Evolutionary conservation across 176 grass and related monocot species (phyloP).

Genomic region (Triticum timopheevii): DNA sequence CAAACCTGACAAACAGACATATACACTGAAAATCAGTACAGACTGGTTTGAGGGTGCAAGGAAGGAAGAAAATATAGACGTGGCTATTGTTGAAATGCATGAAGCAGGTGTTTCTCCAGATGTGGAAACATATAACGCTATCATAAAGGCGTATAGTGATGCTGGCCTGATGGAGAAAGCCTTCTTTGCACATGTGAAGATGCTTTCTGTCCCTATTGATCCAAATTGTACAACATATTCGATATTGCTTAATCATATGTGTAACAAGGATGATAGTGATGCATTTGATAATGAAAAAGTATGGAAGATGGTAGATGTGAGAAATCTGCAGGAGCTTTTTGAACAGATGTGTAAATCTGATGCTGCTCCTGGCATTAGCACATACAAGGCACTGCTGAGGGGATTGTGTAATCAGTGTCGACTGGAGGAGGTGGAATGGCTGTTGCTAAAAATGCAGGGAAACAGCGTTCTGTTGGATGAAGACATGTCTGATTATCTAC

Average conservation of each 20-base stretch:
- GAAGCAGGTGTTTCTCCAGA: conserved; percentile 6
- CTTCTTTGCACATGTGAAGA: conserved; percentile 7
- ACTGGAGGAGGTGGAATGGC: conserved; percentile 8
- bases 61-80: background rate
- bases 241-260: conserved; percentile 4
- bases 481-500: conserved; percentile 27
- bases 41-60: background rate
- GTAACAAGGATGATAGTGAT: background rate
- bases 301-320: conserved; percentile 30
- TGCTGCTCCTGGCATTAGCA: conserved; percentile 3
- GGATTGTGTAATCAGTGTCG: conserved; percentile 21
- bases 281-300: background rate
- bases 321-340: conserved; percentile 15
- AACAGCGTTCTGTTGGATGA: background rate
- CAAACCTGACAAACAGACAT: background rate
- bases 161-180: background rate
- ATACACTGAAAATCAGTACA: background rate
- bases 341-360: conserved; percentile 21
- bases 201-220: background rate
- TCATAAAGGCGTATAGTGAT: background rate
- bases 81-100: background rate
- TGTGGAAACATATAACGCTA: background rate
- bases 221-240: background rate
- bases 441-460: conserved; percentile 29
- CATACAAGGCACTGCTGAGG: conserved; percentile 27